Percentiles rank a stretch among this genome's conserved stretches.
Evolutionary conservation across 176 grass and related monocot genomes (phyloP).

Genomic region (Miscanthus lutarioriparius): DNA sequence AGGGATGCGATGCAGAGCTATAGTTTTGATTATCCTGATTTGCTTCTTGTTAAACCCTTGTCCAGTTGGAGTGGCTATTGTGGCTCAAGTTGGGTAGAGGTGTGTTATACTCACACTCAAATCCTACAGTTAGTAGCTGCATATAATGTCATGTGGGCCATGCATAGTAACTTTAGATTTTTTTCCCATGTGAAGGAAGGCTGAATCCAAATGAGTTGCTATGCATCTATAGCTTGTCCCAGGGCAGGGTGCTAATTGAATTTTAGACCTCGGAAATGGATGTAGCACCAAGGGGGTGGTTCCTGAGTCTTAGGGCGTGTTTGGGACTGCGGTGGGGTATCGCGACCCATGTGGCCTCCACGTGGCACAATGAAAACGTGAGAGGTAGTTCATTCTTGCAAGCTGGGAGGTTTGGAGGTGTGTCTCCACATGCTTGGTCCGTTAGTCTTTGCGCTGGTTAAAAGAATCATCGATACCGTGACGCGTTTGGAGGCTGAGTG

Average conservation of each 20-base stretch:
- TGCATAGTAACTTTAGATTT: background rate
- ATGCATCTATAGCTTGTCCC: background rate
- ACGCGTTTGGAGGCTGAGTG: background rate
- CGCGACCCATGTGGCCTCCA: too few relatives aligned
- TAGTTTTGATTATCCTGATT: constrained; percentile 6
- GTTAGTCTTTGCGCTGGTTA: background rate
- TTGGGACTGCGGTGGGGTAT: too few relatives aligned
- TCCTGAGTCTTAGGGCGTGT: background rate
- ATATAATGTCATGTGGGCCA: background rate
- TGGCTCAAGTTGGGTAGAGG: background rate
- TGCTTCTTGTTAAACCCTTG: background rate
- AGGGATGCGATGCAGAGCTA: background rate
- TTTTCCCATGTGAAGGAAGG: background rate
- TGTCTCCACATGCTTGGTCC: too few relatives aligned
- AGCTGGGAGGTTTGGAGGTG: too few relatives aligned
- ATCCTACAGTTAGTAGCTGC: background rate
- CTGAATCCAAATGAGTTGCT: background rate
- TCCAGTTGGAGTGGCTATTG: background rate
- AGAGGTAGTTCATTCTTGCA: too few relatives aligned
- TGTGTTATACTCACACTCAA: background rate
- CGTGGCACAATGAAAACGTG: too few relatives aligned
- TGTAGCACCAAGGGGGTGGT: background rate
- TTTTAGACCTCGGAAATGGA: background rate
- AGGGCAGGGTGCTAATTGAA: background rate
- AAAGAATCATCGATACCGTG: too few relatives aligned